Percentiles rank a stretch among this genome's conserved stretches.
Conservation (phyloP, 2,329 filamentous ascomycete species). For the Rhynchosporium secalis region DNA sequence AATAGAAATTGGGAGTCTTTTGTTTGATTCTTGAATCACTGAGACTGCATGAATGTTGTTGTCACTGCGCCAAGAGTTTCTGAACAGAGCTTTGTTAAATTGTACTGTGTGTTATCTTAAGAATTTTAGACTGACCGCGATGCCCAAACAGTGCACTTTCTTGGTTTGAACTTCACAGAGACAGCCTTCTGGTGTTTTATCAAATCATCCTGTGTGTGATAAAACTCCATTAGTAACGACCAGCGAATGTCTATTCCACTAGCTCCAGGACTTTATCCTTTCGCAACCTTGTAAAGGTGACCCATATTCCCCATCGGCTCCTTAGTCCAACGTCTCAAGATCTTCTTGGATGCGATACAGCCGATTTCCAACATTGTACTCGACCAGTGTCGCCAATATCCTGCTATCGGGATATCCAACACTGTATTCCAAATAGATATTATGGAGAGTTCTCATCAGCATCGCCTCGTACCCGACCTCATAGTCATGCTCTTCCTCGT, state of each 20-base stretch:
- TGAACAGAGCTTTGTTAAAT: too few species aligned
- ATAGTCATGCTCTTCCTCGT: not conserved
- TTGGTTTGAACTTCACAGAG: too few species aligned
- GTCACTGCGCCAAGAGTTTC: not conserved
- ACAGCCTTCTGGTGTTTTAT: too few species aligned
- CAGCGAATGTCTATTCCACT: too few species aligned
- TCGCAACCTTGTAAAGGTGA: not conserved
- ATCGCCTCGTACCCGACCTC: not conserved
- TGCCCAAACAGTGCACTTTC: too few species aligned
- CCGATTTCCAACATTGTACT: not conserved
- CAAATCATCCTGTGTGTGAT: too few species aligned
- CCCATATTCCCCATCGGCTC: not conserved
- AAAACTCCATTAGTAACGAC: too few species aligned
- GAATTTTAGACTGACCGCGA: too few species aligned
- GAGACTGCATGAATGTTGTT: too few species aligned
- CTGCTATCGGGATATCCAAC: too few species aligned
- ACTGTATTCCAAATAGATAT: not conserved
- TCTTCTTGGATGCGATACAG: not conserved
- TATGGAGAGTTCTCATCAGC: not conserved
- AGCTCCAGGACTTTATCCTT: not conserved
- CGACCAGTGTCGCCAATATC: not conserved
- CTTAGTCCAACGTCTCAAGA: not conserved
- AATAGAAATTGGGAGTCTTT: not conserved
- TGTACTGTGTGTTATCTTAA: too few species aligned
- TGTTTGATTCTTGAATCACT: too few species aligned